Conservation (phyloP, 306 rosid genomes). For the Vigna radiata region DNA sequence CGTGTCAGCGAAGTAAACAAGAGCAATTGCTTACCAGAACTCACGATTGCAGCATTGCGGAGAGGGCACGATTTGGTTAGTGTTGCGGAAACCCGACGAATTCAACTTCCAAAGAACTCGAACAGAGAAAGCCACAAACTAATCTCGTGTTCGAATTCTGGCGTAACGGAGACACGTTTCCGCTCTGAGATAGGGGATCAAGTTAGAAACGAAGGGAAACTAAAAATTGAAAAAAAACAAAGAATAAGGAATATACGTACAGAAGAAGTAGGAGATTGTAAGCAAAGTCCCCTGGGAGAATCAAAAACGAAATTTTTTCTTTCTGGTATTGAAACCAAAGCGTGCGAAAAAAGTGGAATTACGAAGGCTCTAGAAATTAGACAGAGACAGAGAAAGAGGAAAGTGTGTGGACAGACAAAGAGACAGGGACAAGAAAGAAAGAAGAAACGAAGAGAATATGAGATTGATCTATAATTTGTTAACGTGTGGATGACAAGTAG, state of each 20-base stretch:
- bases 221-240: not conserved
- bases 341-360: not conserved
- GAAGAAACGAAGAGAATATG: too few species aligned
- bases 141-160: conserved; percentile 48
- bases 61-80: not conserved
- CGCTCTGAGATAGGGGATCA: conserved; percentile 5
- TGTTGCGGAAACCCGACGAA: not conserved
- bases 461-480: not conserved
- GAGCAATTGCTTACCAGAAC: conserved; percentile 52
- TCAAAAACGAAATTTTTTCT: not conserved
- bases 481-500: not conserved
- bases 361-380: conserved; percentile 19
- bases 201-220: not conserved
- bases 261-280: not conserved
- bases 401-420: conserved; percentile 35
- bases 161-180: not conserved
- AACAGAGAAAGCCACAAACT: conserved; percentile 47
- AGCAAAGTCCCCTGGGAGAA: conserved; percentile 9
- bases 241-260: not conserved
- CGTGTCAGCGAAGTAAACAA: not conserved
- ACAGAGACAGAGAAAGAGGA: conserved; percentile 28
- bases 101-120: conserved; percentile 30
- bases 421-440: not conserved
- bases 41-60: conserved; percentile 19
- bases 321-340: not conserved